phyloP scores from a whole-genome alignment of 2,329 filamentous ascomycete species.

The Diaporthe nobilis region DNA sequence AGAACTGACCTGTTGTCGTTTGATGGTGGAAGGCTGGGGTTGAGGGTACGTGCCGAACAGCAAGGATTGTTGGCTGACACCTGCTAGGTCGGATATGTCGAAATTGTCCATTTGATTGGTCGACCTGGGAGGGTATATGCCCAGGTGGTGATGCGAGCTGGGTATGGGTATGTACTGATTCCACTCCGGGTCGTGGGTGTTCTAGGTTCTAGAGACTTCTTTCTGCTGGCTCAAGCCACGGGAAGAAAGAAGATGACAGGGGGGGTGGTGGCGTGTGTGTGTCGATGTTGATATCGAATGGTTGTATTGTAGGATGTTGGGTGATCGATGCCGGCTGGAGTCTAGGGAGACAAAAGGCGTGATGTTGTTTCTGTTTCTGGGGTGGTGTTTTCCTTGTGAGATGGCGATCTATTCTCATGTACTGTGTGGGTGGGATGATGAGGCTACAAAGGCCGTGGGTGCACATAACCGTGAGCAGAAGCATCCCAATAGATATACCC shows the following conservation, averaged over 20 bases:
- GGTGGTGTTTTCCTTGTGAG: conserved; percentile 16
- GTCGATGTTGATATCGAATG: conserved; percentile 32
- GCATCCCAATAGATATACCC: conserved; percentile 42
- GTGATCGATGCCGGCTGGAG: conserved; percentile 14
- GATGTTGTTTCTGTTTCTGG: conserved; percentile 14
- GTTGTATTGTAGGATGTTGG: conserved; percentile 29
- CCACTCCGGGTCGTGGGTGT: background rate
- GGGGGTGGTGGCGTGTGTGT: conserved; percentile 21
- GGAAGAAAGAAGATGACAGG: conserved; percentile 2
- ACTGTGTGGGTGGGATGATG: conserved; percentile 39
- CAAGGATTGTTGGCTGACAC: conserved; percentile 40
- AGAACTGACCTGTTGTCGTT: conserved; percentile 43
- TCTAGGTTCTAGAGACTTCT: conserved; percentile 18
- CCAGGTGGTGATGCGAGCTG: conserved; percentile 23
- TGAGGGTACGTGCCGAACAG: conserved; percentile 41
- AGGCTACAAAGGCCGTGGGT: conserved; percentile 29
- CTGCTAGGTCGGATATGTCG: conserved; percentile 39
- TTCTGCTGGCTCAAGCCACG: background rate
- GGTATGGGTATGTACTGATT: conserved; percentile 11
- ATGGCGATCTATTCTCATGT: conserved; percentile 18
- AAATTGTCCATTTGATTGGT: conserved; percentile 42
- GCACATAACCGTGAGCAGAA: conserved; percentile 36
- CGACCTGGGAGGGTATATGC: background rate
- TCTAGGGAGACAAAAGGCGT: conserved; percentile 33
- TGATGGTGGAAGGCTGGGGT: conserved; percentile 37